phyloP scores from a whole-genome alignment of 2,329 filamentous ascomycete genomes.

The Botrytis medusae region DNA sequence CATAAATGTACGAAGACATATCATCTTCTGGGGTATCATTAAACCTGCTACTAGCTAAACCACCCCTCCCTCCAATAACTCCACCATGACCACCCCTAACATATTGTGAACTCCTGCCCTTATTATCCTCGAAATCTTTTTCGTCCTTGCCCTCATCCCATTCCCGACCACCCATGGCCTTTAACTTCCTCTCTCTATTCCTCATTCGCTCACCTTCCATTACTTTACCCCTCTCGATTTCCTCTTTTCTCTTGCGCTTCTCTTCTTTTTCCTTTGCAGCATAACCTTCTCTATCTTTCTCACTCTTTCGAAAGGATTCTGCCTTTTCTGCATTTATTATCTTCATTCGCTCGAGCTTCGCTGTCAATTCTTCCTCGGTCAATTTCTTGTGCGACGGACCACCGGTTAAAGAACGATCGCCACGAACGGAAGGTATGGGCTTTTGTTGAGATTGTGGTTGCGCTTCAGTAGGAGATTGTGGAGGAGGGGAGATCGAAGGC shows the following conservation, averaged over 20 bases:
- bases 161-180: slow-evolving; percentile 39
- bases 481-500: slow-evolving; percentile 1
- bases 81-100: slow-evolving; percentile 37
- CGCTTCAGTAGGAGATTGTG: slow-evolving; percentile 5
- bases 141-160: slow-evolving; percentile 41
- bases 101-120: slow-evolving; percentile 35
- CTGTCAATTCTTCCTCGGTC: slow-evolving; percentile 62
- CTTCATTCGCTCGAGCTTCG: slow-evolving; percentile 60
- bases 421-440: slow-evolving; percentile 48
- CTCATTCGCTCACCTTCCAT: slow-evolving; percentile 41
- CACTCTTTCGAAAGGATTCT: slow-evolving; percentile 62
- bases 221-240: slow-evolving; percentile 34
- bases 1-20: slow-evolving; percentile 5
- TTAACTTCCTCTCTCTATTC: slow-evolving; percentile 40
- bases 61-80: slow-evolving; percentile 29
- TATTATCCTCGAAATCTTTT: slow-evolving; percentile 37
- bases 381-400: slow-evolving; percentile 57
- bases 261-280: slow-evolving; percentile 61
- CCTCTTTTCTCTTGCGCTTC: slow-evolving; percentile 48
- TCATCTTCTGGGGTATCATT: slow-evolving; percentile 25
- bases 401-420: slow-evolving; percentile 54
- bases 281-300: slow-evolving; percentile 66
- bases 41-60: slow-evolving; percentile 20
- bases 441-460: slow-evolving; percentile 22
- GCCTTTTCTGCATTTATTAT: slow-evolving; percentile 59